A percentile compares a stretch with the other conserved stretches of the same genome.
phyloP scores from a whole-genome alignment of 139 green algal genomes.

The Micromonas pusilla region DNA sequence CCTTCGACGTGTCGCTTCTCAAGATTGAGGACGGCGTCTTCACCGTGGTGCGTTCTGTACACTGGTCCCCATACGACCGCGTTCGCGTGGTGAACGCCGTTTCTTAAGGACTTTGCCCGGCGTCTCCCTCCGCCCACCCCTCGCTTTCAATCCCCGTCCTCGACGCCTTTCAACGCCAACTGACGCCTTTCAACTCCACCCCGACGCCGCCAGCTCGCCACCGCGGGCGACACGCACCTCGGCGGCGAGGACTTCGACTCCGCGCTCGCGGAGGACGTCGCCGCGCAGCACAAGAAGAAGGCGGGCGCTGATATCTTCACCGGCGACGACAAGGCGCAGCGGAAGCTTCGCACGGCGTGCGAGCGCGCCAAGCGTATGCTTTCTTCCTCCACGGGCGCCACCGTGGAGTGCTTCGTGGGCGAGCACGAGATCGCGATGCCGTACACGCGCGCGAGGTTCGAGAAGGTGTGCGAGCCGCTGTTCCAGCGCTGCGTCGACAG shows the following conservation, averaged over 20 bases:
- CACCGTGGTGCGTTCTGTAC: too few relatives aligned
- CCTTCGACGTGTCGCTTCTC: slow-evolving; percentile 40
- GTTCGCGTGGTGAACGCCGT: too few relatives aligned
- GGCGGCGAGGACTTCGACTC: slow-evolving; percentile 40
- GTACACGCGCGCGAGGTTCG: slow-evolving; percentile 31
- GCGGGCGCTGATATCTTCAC: slow-evolving; percentile 3
- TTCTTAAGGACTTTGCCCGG: too few relatives aligned
- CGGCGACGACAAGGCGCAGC: background rate
- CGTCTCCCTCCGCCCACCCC: too few relatives aligned
- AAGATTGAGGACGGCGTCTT: slow-evolving; percentile 34
- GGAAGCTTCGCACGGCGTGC: slow-evolving; percentile 27
- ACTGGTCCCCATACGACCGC: too few relatives aligned
- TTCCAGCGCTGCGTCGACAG: slow-evolving; percentile 34
- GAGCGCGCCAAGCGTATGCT: slow-evolving; percentile 26
- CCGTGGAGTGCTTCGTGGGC: slow-evolving; percentile 26
- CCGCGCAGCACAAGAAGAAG: slow-evolving; percentile 9
- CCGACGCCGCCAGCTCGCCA: too few relatives aligned
- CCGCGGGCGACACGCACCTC: slow-evolving; percentile 39
- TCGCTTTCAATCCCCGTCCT: too few relatives aligned
- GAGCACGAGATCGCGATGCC: slow-evolving; percentile 27
- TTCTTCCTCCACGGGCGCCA: slow-evolving; percentile 10
- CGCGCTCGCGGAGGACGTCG: slow-evolving; percentile 16
- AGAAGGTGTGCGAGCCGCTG: slow-evolving; percentile 25
- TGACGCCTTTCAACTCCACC: too few relatives aligned
- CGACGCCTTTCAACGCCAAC: too few relatives aligned